Evolutionary conservation across 305 asterid species (phyloP).

Genomic region (Solanum hybrid): DNA sequence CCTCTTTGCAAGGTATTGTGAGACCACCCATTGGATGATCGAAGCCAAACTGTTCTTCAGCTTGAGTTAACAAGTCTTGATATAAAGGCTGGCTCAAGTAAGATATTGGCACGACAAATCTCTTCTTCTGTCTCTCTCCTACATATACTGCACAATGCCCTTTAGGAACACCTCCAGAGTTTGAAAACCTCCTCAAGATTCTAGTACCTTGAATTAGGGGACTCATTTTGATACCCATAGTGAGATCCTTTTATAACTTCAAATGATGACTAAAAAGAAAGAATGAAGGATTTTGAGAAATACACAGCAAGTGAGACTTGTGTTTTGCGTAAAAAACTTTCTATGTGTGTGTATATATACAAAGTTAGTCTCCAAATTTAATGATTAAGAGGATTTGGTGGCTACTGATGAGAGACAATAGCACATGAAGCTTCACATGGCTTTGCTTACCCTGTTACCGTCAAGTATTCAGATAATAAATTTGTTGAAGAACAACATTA

Average conservation of each 20-base stretch:
- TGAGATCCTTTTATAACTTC: not conserved
- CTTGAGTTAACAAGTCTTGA: not conserved
- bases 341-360: not conserved
- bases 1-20: not conserved
- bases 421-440: not conserved
- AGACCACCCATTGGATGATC: slow-evolving; percentile 1
- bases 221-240: not conserved
- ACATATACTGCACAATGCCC: not conserved
- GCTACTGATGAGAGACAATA: not conserved
- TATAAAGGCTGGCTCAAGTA: not conserved
- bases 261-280: not conserved
- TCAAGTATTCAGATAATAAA: not conserved
- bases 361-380: not conserved
- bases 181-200: not conserved
- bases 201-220: not conserved
- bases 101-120: not conserved
- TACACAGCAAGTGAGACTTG: not conserved
- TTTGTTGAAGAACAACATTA: not conserved
- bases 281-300: not conserved
- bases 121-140: not conserved
- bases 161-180: not conserved
- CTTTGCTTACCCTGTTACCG: not conserved
- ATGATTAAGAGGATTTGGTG: not conserved
- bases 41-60: not conserved
- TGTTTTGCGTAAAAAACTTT: not conserved